These are phyloP conservation scores for Aspergillus asperescens DNA, from an alignment of 495 filamentous ascomycete genomes.

Conservation along the genomic window DNA sequence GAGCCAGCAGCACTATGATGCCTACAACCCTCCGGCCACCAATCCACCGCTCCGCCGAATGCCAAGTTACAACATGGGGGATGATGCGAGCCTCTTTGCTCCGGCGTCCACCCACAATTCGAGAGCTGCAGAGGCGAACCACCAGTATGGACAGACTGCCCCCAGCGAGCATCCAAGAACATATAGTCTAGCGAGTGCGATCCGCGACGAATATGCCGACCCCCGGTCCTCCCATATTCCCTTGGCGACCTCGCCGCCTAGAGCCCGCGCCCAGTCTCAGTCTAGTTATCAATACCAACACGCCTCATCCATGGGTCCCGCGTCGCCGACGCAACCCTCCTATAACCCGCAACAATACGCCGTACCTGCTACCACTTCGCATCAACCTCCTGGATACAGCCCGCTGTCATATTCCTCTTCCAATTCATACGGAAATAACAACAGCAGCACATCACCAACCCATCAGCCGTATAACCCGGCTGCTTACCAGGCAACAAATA, in stretches of 20 bases:
- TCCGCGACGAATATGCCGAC: slow-evolving; percentile 37
- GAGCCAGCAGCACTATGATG: slow-evolving; percentile 19
- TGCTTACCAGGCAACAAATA: slow-evolving; percentile 48
- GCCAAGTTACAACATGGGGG: slow-evolving; percentile 73
- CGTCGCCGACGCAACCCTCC: slow-evolving; percentile 48
- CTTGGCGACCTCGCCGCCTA: slow-evolving; percentile 34
- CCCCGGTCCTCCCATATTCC: slow-evolving; percentile 31
- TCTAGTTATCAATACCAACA: slow-evolving; percentile 61
- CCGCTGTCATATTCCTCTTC: slow-evolving; percentile 43
- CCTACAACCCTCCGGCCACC: slow-evolving; percentile 28
- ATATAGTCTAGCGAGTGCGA: slow-evolving; percentile 25
- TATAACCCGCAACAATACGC: slow-evolving; percentile 86
- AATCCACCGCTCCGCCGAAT: slow-evolving; percentile 50
- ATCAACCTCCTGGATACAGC: slow-evolving; percentile 38
- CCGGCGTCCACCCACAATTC: slow-evolving; percentile 26
- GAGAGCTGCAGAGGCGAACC: slow-evolving; percentile 27
- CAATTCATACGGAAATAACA: slow-evolving; percentile 25
- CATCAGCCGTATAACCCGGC: slow-evolving; percentile 72
- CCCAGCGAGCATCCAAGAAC: slow-evolving; percentile 15
- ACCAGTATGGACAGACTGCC: no score
- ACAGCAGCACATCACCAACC: slow-evolving; percentile 15
- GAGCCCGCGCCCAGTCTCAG: slow-evolving; percentile 40
- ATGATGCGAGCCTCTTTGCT: slow-evolving; percentile 58
- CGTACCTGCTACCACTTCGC: slow-evolving; percentile 53
- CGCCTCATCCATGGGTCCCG: slow-evolving; percentile 38